Evolutionary conservation across 176 grass and related monocot species (phyloP).

Genomic region (Canna indica): DNA sequence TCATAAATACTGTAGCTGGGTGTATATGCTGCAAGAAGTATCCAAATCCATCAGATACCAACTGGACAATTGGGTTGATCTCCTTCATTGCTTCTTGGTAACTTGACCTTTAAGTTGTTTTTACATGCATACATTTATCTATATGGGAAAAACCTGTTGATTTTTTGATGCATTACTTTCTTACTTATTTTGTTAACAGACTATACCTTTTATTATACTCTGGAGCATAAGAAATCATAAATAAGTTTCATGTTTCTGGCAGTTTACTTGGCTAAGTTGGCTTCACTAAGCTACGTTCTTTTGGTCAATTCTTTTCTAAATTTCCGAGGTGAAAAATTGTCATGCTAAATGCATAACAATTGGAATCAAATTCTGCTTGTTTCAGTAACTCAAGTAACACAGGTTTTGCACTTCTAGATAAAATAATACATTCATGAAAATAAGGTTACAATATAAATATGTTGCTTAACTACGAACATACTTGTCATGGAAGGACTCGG

Average conservation of each 20-base stretch:
- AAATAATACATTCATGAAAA: not conserved
- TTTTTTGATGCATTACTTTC: too few relatives aligned
- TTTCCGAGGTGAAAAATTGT: not conserved
- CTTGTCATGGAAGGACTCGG: too few relatives aligned
- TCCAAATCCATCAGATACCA: slow-evolving; percentile 60
- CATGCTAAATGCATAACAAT: not conserved
- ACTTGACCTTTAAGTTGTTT: slow-evolving; percentile 2
- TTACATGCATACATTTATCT: not conserved
- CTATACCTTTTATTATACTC: too few relatives aligned
- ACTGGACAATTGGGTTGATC: slow-evolving; percentile 83
- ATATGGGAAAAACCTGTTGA: not conserved
- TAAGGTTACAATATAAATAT: not conserved
- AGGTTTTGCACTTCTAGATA: not conserved
- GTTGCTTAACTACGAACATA: too few relatives aligned
- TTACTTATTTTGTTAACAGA: too few relatives aligned
- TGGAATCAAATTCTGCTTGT: not conserved
- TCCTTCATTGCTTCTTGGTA: slow-evolving; percentile 96
- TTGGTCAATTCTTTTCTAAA: not conserved
- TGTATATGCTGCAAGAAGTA: slow-evolving; percentile 97
- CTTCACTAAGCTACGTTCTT: not conserved
- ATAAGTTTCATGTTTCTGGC: not conserved
- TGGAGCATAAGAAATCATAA: not conserved
- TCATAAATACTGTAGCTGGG: slow-evolving; percentile 76
- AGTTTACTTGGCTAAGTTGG: not conserved
- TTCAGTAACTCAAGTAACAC: not conserved